Evolutionary conservation across 495 filamentous ascomycete genomes (phyloP).

Genomic region (Aspergillus saccharolyticus): DNA sequence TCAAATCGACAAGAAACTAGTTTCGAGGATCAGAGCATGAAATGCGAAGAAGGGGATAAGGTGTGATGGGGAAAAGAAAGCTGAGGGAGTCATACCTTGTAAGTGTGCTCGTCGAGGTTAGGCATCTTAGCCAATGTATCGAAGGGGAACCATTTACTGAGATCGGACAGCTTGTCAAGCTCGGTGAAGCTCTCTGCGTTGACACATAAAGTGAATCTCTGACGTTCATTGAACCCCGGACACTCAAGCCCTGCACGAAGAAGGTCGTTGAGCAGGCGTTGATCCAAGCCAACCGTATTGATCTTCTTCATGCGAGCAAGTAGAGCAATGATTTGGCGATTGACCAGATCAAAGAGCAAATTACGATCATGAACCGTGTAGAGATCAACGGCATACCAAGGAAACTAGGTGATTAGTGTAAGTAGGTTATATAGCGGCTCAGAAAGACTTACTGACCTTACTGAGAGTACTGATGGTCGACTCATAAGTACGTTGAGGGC

Average conservation of each 20-base stretch:
- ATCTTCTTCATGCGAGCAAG: constrained; percentile 30
- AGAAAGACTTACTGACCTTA: constrained; percentile 51
- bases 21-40: not conserved
- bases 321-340: constrained; percentile 45
- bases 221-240: constrained; percentile 58
- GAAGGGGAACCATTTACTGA: constrained; percentile 34
- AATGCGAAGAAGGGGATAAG: not conserved
- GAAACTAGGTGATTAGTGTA: constrained; percentile 42
- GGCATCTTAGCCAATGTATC: constrained; percentile 31
- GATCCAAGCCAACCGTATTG: constrained; percentile 43
- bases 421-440: constrained; percentile 1
- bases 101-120: constrained; percentile 22
- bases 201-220: constrained; percentile 36
- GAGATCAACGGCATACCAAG: constrained; percentile 58
- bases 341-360: constrained; percentile 47
- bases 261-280: constrained; percentile 53
- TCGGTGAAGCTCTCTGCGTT: constrained; percentile 17
- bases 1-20: constrained; percentile 29
- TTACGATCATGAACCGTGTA: constrained; percentile 64
- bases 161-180: constrained; percentile 16
- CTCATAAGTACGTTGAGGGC: constrained; percentile 69
- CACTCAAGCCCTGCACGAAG: constrained; percentile 54
- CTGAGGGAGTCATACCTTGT: constrained; percentile 20
- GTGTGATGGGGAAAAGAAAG: not conserved
- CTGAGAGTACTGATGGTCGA: constrained; percentile 67